Conservation (phyloP, 2,329 filamentous ascomycete species). For the Epichloe scottii region DNA sequence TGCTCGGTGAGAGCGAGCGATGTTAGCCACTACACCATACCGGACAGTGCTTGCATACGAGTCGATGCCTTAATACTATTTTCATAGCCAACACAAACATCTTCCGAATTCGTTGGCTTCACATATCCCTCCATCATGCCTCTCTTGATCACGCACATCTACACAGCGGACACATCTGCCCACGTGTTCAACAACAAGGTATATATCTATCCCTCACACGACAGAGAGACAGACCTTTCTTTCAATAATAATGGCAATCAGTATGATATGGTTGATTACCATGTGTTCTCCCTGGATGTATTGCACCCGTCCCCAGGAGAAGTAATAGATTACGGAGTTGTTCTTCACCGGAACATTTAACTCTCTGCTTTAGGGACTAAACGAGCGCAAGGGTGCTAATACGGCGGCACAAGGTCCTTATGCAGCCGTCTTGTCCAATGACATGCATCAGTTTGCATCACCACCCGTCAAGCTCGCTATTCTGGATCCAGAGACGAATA, state of each 20-base stretch:
- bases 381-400: too few species aligned
- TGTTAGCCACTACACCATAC: conserved; percentile 26
- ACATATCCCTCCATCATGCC: conserved; percentile 25
- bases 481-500: neutral
- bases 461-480: neutral
- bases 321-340: conserved; percentile 63
- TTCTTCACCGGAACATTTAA: too few species aligned
- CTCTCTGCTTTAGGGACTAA: too few species aligned
- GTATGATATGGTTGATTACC: conserved; percentile 71
- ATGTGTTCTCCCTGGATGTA: conserved; percentile 51
- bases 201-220: conserved; percentile 79
- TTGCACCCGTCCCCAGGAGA: conserved; percentile 38
- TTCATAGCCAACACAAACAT: neutral
- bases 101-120: conserved; percentile 12
- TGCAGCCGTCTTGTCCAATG: too few species aligned
- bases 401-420: too few species aligned
- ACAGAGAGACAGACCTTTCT: conserved; percentile 59
- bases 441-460: neutral
- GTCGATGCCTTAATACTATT: rapidly evolving
- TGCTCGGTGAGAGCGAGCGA: conserved; percentile 25
- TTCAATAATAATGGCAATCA: conserved; percentile 80
- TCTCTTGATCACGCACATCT: conserved; percentile 56
- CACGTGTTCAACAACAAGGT: conserved; percentile 66
- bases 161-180: conserved; percentile 69
- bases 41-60: conserved; percentile 16